Evolutionary conservation across 2,329 filamentous ascomycete genomes (phyloP), one percentile per base, ranked within the genome.

Genomic region (Penicillium aurantiogriseum): DNA sequence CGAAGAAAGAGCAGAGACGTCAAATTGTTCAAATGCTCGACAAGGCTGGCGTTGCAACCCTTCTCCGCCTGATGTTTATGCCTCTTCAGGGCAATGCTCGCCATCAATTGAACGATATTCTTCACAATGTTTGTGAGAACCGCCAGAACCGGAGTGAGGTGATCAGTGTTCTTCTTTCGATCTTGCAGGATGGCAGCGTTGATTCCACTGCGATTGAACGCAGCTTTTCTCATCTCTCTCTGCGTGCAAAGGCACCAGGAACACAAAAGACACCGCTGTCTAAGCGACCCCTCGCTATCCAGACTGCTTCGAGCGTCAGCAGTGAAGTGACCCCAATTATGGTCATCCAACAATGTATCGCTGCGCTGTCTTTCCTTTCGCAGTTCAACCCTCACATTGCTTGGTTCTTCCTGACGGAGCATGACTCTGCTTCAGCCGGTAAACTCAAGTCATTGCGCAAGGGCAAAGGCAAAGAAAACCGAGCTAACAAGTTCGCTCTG

Each of bases 21-120:
- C 88, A 91, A 23, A 89, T 95, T 57, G 90, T 96, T 25, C 94
- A 99, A 72, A 96, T 99, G 89, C 85, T 99, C 31, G 94, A 99
- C 75, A 97, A 96, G 76, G 85, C 92, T 46, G 94, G 95, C 27
- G 88, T 99, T 63, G 94, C 95, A 27, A 97, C 94, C n/a, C 80
- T 99, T 35, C 82, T 99, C 43, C 90, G 95, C n/a, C 83, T 99
- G 10, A 97, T 99, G 93, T 99, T 99, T 73, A 92, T 97, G 67
- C 89, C 91, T 47, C 91, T 97, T 64, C 90, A 93, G 63, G 91
- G 90, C 23, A 94, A 90, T 60, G 88, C 94, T 48, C 90, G 92
- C 64, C 86, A 83, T 60, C 90, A 91, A 58, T 82, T 99, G 52
- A 93, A 94, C 71, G 88, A 88, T 54, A 90, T 99, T 52, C 87